Conservation (phyloP, 768 basidiomycete species). For the Psilocybe subaeruginosa region DNA sequence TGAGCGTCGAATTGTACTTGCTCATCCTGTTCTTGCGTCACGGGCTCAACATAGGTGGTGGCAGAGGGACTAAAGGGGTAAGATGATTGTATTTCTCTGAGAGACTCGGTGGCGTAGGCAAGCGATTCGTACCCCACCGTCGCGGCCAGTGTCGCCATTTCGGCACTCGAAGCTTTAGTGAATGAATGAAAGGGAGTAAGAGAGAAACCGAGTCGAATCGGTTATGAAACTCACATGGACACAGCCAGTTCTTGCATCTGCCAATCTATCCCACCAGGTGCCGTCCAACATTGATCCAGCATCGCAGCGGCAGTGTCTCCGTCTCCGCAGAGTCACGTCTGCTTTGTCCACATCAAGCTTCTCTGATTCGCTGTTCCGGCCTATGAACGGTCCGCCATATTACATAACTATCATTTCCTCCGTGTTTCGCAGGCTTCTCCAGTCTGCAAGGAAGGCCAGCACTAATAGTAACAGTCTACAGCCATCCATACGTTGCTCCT, state of each 20-base stretch:
- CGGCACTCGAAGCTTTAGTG: not conserved
- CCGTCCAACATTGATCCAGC: not conserved
- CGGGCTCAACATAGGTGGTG: not conserved
- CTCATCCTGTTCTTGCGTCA: constrained; percentile 19
- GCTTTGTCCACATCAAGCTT: not conserved
- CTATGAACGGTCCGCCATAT: not conserved
- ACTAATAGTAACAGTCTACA: too few relatives aligned
- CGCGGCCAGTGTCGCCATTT: not conserved
- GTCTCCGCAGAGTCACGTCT: not conserved
- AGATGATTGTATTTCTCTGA: not conserved
- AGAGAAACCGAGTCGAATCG: not conserved
- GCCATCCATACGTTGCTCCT: not conserved
- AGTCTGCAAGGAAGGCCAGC: too few relatives aligned
- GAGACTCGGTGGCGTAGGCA: not conserved
- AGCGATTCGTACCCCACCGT: not conserved
- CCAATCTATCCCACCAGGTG: constrained; percentile 1
- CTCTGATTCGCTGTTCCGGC: not conserved
- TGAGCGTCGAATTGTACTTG: constrained; percentile 58
- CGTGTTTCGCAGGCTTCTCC: too few relatives aligned
- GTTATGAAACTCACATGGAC: not conserved
- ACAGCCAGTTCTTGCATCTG: not conserved
- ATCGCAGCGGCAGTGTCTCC: not conserved
- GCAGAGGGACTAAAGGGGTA: not conserved
- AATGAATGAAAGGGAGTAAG: not conserved
- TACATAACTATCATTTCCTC: not conserved